Evolutionary conservation across 306 rosid species (phyloP), one percentile per base, ranked within the genome.

Genomic region (Quercus suber): DNA sequence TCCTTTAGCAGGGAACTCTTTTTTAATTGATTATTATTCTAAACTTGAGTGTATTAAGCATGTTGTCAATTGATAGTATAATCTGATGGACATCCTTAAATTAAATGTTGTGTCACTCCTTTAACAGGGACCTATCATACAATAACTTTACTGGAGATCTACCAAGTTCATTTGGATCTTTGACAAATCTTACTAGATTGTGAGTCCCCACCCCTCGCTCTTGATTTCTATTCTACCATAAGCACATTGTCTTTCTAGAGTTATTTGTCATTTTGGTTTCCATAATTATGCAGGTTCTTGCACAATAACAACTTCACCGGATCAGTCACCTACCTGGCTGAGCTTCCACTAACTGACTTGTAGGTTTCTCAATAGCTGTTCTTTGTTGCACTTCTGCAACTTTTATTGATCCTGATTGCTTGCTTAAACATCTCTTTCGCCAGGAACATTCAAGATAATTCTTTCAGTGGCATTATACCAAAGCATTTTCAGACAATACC

Each of bases 391-490:
- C 28, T 53, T 67, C 23, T 81, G 57, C 52, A 17, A 52, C 25
- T 56, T 27, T 61, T 72, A 28, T 37, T 75, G 49, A 55, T 74
- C 12, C 21, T 83, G 17, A 69, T 79, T 79, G 56, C 78, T 59
- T 72, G 43, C 70, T 83, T 49, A 74, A 60, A 17, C 78, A 33
- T 73, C 72, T 79, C 49, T 88, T 73, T 80, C 80, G 18, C 58
- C 88, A 91, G 98, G 91, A 93, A 90, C 72, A 86, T 95, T 82
- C 94, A 91, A 86, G 87, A 88, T 37, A 95, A 95, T 81, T 73
- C 41, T 78, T 95, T 95, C 76, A 95, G 98, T 73, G 98, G 99
- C 84, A 87, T 93, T 82, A 85, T 95, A 77, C 99, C 97, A 7
- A 84, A 71, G 64, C 93, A 88, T 69, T 93, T 93, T 82, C 90